Conservation (phyloP, 768 basidiomycete genomes). For the Boletus tomentosulus region DNA sequence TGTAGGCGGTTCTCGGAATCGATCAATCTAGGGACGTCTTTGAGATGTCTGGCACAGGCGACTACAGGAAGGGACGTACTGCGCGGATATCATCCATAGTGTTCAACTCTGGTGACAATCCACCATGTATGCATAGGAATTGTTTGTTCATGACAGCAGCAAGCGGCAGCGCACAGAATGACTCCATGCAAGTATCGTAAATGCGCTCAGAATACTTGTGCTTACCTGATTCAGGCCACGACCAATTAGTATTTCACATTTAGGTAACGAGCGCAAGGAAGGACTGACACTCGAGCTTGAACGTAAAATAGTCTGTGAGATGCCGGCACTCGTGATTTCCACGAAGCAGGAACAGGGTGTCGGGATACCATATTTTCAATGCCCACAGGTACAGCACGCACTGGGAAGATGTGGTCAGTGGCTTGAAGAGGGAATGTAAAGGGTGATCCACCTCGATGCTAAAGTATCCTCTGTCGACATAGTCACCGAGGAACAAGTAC, state of each 20-base stretch:
- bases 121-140: constrained; percentile 97
- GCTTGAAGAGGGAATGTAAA: not conserved
- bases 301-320: constrained; percentile 97
- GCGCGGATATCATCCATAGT: constrained; percentile 92
- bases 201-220: constrained; percentile 98
- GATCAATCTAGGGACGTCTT: constrained; percentile 65
- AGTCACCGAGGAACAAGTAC: constrained; percentile 90
- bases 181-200: constrained; percentile 98
- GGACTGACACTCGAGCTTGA: constrained; percentile 92
- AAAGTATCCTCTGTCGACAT: constrained; percentile 91
- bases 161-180: constrained; percentile 91
- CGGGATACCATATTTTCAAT: constrained; percentile 99
- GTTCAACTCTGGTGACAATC: constrained; percentile 90
- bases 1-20: constrained; percentile 97
- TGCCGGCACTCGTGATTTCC: constrained; percentile 99
- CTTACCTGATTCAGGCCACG: constrained; percentile 57
- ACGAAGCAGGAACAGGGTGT: constrained; percentile 92
- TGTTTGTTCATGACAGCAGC: constrained; percentile 99
- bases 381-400: constrained; percentile 98
- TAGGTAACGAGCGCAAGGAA: not conserved
- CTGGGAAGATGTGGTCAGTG: constrained; percentile 37
- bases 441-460: constrained; percentile 69
- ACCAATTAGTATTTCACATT: constrained; percentile 4
- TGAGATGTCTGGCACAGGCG: not conserved
- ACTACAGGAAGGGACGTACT: constrained; percentile 41